Percentiles rank a stretch among this genome's conserved stretches.
Evolutionary conservation across 345 rosid genomes (phyloP).

Genomic region (Aquilaria yunnanensis): DNA sequence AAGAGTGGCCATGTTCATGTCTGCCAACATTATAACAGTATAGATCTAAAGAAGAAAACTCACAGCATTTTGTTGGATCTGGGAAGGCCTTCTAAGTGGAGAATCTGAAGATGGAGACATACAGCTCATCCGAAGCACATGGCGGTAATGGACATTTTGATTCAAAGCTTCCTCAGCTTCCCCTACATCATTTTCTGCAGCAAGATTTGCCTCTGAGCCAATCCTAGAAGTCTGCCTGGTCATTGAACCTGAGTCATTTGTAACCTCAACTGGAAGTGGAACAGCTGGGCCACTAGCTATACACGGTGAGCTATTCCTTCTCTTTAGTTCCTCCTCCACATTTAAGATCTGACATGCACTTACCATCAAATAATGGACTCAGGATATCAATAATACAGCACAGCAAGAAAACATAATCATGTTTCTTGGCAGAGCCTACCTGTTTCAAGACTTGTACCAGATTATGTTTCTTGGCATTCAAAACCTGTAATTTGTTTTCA

Average conservation of each 20-base stretch:
- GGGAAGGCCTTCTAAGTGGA: constrained; percentile 65
- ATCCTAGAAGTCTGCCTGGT: constrained; percentile 47
- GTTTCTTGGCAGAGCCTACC: constrained; percentile 25
- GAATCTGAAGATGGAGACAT: constrained; percentile 84
- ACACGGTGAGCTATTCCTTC: constrained; percentile 46
- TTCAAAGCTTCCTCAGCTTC: constrained; percentile 64
- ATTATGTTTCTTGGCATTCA: constrained; percentile 84
- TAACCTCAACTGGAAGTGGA: constrained; percentile 67
- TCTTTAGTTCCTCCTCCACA: constrained; percentile 87
- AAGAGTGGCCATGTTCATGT: too few relatives aligned
- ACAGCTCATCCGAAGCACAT: constrained; percentile 62
- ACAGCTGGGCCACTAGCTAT: constrained; percentile 41
- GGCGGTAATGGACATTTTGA: constrained; percentile 46
- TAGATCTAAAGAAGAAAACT: background rate
- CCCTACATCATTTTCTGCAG: constrained; percentile 61
- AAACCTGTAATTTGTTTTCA: constrained; percentile 60
- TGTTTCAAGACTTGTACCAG: constrained; percentile 88
- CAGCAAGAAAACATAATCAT: background rate
- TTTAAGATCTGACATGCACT: constrained; percentile 51
- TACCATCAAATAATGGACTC: background rate
- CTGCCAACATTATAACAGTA: too few relatives aligned
- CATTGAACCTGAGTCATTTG: constrained; percentile 60
- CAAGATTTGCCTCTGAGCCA: constrained; percentile 56
- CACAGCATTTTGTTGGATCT: constrained; percentile 58
- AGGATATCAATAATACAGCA: background rate